A percentile compares a stretch with the other conserved stretches of the same genome.
phyloP scores from a whole-genome alignment of 768 basidiomycete species.

The Kwoniella dejecticola region DNA sequence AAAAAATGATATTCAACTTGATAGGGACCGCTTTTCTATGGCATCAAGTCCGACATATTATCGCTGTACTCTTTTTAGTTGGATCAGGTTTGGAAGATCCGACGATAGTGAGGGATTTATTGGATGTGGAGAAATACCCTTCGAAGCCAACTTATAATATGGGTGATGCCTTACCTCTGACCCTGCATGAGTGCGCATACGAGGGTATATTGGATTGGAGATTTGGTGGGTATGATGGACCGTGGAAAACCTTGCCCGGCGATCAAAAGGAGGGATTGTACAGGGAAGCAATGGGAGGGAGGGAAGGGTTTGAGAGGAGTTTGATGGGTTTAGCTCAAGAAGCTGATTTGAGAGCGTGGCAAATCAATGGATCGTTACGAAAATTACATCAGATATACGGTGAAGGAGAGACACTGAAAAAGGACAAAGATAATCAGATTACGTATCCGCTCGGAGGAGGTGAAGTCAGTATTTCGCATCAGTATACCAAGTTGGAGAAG shows the following conservation, averaged over 20 bases:
- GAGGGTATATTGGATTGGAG: conserved; percentile 69
- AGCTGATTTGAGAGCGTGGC: conserved; percentile 60
- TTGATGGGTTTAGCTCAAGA: conserved; percentile 38
- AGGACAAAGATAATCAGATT: conserved; percentile 57
- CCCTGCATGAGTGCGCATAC: conserved; percentile 89
- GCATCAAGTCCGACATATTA: conserved; percentile 94
- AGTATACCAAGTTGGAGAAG: conserved; percentile 69
- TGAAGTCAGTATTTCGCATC: conserved; percentile 63
- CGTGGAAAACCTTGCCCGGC: conserved; percentile 19
- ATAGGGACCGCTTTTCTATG: conserved; percentile 87
- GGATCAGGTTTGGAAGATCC: conserved; percentile 78
- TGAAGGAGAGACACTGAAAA: conserved; percentile 54
- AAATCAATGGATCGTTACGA: conserved; percentile 67
- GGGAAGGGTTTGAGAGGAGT: conserved; percentile 33
- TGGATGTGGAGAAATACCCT: conserved; percentile 63
- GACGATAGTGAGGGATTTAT: conserved; percentile 67
- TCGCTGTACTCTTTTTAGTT: conserved; percentile 85
- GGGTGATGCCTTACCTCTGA: conserved; percentile 85
- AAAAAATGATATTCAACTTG: conserved; percentile 75
- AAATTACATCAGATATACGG: conserved; percentile 66
- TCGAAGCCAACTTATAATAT: conserved; percentile 87
- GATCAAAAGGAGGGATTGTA: conserved; percentile 24
- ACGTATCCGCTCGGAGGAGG: conserved; percentile 72
- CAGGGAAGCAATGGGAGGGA: conserved; percentile 24
- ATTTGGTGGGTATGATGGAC: conserved; percentile 60